Conservation (phyloP, 2,329 filamentous ascomycete species). For the Monilinia vaccinii-corymbosi region DNA sequence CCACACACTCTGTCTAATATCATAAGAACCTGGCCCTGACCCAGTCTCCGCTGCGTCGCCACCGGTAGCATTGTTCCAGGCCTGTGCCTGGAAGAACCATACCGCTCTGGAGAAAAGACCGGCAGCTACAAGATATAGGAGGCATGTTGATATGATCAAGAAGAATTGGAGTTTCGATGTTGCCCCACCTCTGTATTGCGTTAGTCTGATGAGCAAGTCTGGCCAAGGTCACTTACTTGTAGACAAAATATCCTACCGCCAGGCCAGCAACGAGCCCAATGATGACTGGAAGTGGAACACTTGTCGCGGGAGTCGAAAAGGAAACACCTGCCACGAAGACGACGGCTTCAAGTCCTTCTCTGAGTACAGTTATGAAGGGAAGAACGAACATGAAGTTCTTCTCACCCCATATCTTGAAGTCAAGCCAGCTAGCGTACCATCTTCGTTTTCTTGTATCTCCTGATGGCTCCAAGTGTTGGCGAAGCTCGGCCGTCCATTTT, state of each 20-base stretch:
- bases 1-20: constrained; percentile 71
- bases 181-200: constrained; percentile 45
- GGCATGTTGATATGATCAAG: constrained; percentile 71
- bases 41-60: constrained; percentile 52
- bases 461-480: constrained; percentile 48
- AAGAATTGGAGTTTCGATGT: constrained; percentile 63
- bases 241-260: constrained; percentile 63
- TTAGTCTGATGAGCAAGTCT: constrained; percentile 6
- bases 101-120: constrained; percentile 71
- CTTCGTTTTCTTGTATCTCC: constrained; percentile 27
- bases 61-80: constrained; percentile 45
- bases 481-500: constrained; percentile 81
- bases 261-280: constrained; percentile 60
- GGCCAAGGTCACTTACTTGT: constrained; percentile 49
- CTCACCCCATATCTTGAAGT: constrained; percentile 56
- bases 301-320: constrained; percentile 61
- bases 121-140: constrained; percentile 76
- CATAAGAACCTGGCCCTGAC: constrained; percentile 65
- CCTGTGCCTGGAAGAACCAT: constrained; percentile 63
- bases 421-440: constrained; percentile 29
- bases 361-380: constrained; percentile 78
- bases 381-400: constrained; percentile 82
- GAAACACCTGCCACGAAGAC: constrained; percentile 81
- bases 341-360: constrained; percentile 79
- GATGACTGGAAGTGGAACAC: constrained; percentile 71